Conservation (phyloP, 495 filamentous ascomycete species). For the Penicillium soppii region DNA sequence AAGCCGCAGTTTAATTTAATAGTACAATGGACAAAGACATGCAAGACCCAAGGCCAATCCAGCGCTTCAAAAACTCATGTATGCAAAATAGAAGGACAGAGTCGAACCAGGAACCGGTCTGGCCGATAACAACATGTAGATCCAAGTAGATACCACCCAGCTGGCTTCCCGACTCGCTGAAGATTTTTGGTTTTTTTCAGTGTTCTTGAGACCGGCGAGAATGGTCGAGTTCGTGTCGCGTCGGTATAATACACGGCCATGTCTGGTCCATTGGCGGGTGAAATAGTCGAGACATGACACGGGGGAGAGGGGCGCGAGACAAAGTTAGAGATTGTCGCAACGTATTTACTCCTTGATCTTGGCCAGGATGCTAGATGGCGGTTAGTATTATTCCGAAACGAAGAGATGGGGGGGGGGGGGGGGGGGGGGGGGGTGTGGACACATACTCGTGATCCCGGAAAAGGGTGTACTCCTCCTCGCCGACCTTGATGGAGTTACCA, state of each 20-base stretch:
- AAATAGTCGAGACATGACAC: background rate
- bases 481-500: slow-evolving; percentile 93
- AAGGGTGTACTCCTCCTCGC: slow-evolving; percentile 91
- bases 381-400: slow-evolving; percentile 21
- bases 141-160: background rate
- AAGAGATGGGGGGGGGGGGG: background rate
- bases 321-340: slow-evolving; percentile 15
- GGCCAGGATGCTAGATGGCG: slow-evolving; percentile 63
- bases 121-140: background rate
- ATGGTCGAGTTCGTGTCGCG: slow-evolving; percentile 34
- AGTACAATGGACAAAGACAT: slow-evolving; percentile 42
- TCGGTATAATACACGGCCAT: slow-evolving; percentile 40
- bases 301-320: slow-evolving; percentile 13
- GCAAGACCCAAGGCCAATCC: slow-evolving; percentile 44
- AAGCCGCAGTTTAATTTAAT: slow-evolving; percentile 30
- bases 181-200: slow-evolving; percentile 20
- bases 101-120: slow-evolving; percentile 12
- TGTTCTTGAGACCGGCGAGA: slow-evolving; percentile 29
- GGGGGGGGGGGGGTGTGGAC: too few relatives aligned
- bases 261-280: slow-evolving; percentile 3
- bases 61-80: slow-evolving; percentile 43
- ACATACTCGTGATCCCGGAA: slow-evolving; percentile 97
- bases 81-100: slow-evolving; percentile 32
- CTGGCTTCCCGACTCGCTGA: slow-evolving; percentile 4
- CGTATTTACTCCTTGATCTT: slow-evolving; percentile 80